Evolutionary conservation across 805 yeast genomes (phyloP), one percentile per base, ranked within the genome.

Genomic region (Cyberlindnera petersonii): DNA sequence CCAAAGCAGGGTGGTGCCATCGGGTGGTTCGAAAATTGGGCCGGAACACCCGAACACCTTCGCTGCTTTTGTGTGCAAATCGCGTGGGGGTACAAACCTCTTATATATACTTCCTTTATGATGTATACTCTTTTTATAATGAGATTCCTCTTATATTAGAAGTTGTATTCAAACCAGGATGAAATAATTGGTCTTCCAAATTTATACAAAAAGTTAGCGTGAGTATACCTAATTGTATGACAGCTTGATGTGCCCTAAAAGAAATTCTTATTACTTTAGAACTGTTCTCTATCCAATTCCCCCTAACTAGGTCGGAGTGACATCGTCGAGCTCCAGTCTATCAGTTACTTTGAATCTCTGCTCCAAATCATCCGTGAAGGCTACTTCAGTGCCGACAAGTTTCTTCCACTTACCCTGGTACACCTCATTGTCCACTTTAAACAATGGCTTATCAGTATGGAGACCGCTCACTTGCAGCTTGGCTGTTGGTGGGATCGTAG

Each of bases 331-430:
- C 21, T 42, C 38, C 2, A 55, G 22, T 17, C 55, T 42, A 30
- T 53, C 58, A 3, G 37, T 38, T 5, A 52, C 44, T 16, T 49
- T 52, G 36, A 43, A 44, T 6, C 31, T 33, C 18, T 48, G 49
- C 6, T 46, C 49, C 22, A 49, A 14, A 24, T 53, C 58, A n/a
- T 56, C 59, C 7, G 49, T 46, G 29, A 59, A 46, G 21, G 61
- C 73, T 29, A 76, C 55, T 45, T 77, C 96, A 0, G 94, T 83
- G 0, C 98, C 98, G 1, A 86, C 80, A 3, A 86, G 60, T 39
- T 74, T 74, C 30, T 72, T 69, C 96, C 97, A 89, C 17, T 68
- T 64, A 2, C 95, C 93, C 58, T 78, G 76, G 56, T 77, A 86
- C 4, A 86, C 60, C 26, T 72, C 67, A 36, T 72, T 71, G 28